These are phyloP conservation scores for Lentinula sp. DNA, from an alignment of 768 basidiomycete genomes.

Conservation along the genomic window DNA sequence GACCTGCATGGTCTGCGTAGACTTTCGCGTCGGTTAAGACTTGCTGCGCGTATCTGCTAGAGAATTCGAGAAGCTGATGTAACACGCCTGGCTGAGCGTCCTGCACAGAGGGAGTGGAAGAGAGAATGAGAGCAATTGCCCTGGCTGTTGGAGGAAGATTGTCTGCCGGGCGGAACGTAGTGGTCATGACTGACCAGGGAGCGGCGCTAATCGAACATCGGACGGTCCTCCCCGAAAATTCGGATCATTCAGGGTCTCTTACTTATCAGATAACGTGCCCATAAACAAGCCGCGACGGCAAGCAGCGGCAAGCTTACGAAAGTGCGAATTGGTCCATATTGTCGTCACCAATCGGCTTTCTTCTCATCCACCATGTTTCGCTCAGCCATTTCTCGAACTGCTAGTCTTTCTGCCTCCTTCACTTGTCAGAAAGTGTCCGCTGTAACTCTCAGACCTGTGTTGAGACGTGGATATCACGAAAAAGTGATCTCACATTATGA, in stretches of 20 bases:
- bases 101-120: conserved; percentile 78
- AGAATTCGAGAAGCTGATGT: conserved; percentile 83
- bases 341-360: not conserved
- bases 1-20: conserved; percentile 83
- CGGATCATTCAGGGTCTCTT: not conserved
- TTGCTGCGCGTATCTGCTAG: conserved; percentile 78
- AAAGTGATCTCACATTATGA: conserved; percentile 98
- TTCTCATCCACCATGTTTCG: conserved; percentile 61
- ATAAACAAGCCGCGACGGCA: not conserved
- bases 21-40: conserved; percentile 81
- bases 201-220: not conserved
- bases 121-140: conserved; percentile 76
- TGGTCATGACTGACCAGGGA: not conserved
- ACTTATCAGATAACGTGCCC: not conserved
- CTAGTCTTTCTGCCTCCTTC: conserved; percentile 30
- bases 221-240: not conserved
- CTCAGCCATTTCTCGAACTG: conserved; percentile 47
- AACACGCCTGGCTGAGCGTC: conserved; percentile 84
- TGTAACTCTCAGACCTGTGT: conserved; percentile 38
- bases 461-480: conserved; percentile 81
- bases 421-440: conserved; percentile 37
- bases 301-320: not conserved
- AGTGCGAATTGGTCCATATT: not conserved
- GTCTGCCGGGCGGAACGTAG: conserved; percentile 48
- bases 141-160: conserved; percentile 82